A percentile compares a stretch with the other conserved stretches of the same genome.
Conservation (phyloP, 169 alveolate species). For the Cryptosporidium ubiquitum region DNA sequence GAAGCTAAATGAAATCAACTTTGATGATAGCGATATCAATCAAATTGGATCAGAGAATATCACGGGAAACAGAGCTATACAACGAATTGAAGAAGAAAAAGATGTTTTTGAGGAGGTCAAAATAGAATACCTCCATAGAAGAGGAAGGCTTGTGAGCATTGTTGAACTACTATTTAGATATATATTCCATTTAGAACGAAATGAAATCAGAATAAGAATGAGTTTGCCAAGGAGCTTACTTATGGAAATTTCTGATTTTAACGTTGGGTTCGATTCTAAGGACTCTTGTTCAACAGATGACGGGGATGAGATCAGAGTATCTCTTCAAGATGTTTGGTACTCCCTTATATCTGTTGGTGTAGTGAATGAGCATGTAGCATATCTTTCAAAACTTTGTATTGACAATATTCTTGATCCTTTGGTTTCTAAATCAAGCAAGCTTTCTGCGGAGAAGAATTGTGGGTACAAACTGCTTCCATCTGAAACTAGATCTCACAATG, state of each 20-base stretch:
- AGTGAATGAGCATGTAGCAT: constrained; percentile 46
- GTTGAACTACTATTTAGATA: constrained; percentile 50
- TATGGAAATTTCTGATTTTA: constrained; percentile 3
- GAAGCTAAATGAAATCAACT: neutral
- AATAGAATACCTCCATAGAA: constrained; percentile 48
- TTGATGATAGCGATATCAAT: neutral
- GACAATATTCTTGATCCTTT: constrained; percentile 50
- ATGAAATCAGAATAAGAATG: constrained; percentile 53
- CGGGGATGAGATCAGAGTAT: constrained; percentile 41
- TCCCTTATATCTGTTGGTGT: constrained; percentile 61
- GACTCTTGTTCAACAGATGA: neutral
- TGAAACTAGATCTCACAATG: constrained; percentile 23
- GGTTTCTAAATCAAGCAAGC: constrained; percentile 20
- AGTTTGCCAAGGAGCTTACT: constrained; percentile 31
- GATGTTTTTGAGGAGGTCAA: constrained; percentile 51
- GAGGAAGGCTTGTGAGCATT: constrained; percentile 49
- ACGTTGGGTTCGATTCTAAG: neutral
- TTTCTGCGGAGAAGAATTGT: constrained; percentile 20
- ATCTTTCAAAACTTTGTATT: constrained; percentile 52
- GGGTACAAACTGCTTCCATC: constrained; percentile 11
- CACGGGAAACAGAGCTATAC: neutral
- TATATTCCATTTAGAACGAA: constrained; percentile 17
- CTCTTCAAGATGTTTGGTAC: constrained; percentile 66
- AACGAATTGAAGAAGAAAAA: constrained; percentile 1
- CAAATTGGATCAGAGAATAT: neutral